Evolutionary conservation across 768 basidiomycete genomes (phyloP).

Genomic region (Hebeloma cylindrosporum): DNA sequence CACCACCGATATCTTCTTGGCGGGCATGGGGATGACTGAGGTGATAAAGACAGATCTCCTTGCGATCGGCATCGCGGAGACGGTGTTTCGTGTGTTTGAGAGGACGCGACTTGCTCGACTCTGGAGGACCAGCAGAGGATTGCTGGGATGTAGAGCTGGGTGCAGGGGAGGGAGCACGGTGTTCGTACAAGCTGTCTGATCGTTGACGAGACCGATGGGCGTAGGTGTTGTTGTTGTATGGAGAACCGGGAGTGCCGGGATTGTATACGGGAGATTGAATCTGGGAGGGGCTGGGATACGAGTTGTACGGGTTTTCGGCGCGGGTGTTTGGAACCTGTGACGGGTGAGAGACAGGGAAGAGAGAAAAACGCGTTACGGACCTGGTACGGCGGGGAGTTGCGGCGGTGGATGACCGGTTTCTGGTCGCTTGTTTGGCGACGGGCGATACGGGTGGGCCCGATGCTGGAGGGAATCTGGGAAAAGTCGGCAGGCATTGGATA

Average conservation of each 20-base stretch:
- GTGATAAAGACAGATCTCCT: conserved; percentile 70
- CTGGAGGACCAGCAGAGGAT: conserved; percentile 54
- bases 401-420: neutral
- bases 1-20: conserved; percentile 81
- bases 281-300: too few species aligned
- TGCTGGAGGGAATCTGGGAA: conserved; percentile 47
- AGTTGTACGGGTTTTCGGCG: too few species aligned
- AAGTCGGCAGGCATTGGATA: conserved; percentile 27
- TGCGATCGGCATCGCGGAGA: conserved; percentile 73
- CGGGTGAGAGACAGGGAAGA: neutral
- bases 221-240: conserved; percentile 36
- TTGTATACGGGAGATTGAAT: conserved; percentile 39
- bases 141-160: conserved; percentile 54
- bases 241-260: conserved; percentile 42
- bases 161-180: conserved; percentile 59
- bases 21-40: conserved; percentile 62
- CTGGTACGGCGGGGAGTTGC: conserved; percentile 13
- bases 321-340: too few species aligned
- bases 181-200: conserved; percentile 43
- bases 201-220: conserved; percentile 46
- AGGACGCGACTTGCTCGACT: conserved; percentile 18
- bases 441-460: conserved; percentile 51
- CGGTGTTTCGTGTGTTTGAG: conserved; percentile 68
- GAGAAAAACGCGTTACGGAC: conserved; percentile 25
- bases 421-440: conserved; percentile 44